Percentiles rank a stretch among this genome's conserved stretches.
Evolutionary conservation across 768 basidiomycete species (phyloP).

Genomic region (Lactifluus subvellereus): DNA sequence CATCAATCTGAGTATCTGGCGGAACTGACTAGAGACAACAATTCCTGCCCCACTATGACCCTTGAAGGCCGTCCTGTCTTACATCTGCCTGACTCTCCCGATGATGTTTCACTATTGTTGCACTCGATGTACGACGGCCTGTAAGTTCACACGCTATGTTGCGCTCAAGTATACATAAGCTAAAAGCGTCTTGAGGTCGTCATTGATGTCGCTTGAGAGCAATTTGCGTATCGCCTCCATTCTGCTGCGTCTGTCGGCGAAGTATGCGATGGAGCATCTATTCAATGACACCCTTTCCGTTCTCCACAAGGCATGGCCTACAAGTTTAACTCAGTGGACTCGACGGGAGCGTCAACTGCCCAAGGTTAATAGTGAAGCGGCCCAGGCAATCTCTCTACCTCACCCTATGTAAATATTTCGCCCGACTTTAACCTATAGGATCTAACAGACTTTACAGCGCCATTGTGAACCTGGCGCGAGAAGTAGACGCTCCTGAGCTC

Average conservation of each 20-base stretch:
- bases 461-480: constrained; percentile 61
- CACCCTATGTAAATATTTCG: constrained; percentile 57
- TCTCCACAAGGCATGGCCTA: constrained; percentile 54
- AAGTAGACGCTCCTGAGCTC: constrained; percentile 48
- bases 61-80: constrained; percentile 58
- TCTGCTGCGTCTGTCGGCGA: constrained; percentile 57
- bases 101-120: constrained; percentile 54
- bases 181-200: constrained; percentile 19
- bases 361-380: constrained; percentile 44
- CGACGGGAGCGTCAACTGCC: constrained; percentile 55
- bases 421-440: neutral
- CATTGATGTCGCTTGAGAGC: constrained; percentile 35
- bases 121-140: constrained; percentile 65
- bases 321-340: constrained; percentile 60
- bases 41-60: constrained; percentile 19
- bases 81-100: constrained; percentile 47
- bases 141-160: constrained; percentile 37
- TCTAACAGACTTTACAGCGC: constrained; percentile 35
- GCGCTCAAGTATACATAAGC: neutral
- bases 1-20: constrained; percentile 55
- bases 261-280: constrained; percentile 55
- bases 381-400: constrained; percentile 49
- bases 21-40: constrained; percentile 35
- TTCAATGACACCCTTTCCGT: constrained; percentile 51
- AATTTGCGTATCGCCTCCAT: constrained; percentile 51